Evolutionary conservation across 169 alveolate genomes (phyloP).

Genomic region (Cyclospora cayetanensis): DNA sequence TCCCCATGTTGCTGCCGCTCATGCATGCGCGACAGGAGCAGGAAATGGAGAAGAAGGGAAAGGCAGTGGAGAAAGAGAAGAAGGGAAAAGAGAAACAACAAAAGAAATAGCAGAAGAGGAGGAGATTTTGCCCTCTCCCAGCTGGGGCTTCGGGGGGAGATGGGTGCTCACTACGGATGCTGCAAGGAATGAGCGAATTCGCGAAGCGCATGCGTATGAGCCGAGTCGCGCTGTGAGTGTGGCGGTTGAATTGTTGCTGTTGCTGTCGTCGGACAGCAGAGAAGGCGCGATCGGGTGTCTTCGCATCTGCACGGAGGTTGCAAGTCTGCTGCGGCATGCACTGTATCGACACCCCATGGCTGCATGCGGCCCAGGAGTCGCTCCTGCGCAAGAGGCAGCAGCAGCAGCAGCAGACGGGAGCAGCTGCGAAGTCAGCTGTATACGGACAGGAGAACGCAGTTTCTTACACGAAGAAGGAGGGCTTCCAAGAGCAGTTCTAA

Average conservation of each 20-base stretch:
- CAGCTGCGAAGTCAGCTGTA: constrained; percentile 6
- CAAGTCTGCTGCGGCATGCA: constrained; percentile 30
- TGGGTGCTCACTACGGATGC: constrained; percentile 69
- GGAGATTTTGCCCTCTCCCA: background rate
- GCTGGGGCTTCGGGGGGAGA: constrained; percentile 70
- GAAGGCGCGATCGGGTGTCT: constrained; percentile 50
- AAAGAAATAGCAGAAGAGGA: background rate
- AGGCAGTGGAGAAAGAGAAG: background rate
- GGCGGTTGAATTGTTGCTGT: constrained; percentile 66
- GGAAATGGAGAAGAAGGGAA: background rate
- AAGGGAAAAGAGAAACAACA: background rate
- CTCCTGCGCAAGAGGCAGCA: background rate
- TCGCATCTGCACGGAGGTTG: constrained; percentile 66
- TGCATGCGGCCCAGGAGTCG: background rate
- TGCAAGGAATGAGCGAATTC: background rate
- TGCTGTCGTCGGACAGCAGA: background rate
- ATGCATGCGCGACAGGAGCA: background rate
- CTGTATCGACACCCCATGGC: constrained; percentile 65
- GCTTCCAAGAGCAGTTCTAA: background rate
- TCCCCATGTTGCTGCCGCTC: background rate
- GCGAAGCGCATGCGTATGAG: constrained; percentile 27
- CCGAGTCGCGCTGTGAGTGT: constrained; percentile 4
- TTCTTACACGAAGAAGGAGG: background rate
- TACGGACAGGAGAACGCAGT: background rate
- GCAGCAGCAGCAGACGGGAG: background rate